Evolutionary conservation across 495 filamentous ascomycete genomes (phyloP), one percentile per base, ranked within the genome.

Genomic region (Neurospora sublineolata): DNA sequence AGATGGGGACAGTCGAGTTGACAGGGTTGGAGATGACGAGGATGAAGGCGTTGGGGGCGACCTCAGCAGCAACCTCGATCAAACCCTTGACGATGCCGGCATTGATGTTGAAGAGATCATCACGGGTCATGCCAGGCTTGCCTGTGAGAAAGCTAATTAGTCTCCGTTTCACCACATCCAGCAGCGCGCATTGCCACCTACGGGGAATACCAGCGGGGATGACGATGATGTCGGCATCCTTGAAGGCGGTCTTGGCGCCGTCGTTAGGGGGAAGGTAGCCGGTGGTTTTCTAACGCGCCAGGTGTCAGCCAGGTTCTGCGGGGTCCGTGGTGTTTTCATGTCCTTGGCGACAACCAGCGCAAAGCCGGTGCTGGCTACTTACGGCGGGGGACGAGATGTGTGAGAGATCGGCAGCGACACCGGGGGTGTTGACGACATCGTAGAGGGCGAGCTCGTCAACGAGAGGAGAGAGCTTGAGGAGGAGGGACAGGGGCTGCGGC

Each of bases 1-100:
- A 93, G 80, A 99, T 97, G 68, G 96, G 95, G 72, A 99, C 96
- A 41, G 96, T 99, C 30, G 92, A 96, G 91, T 99, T 99, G 82
- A 99, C 95, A 40, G 95, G 95, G 87, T 99, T 99, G 74, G 95
- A 98, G 83, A 99, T 99, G 85, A 99, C 89, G 68, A 98, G 88
- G 79, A 94, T 88, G 83, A 90, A 97, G 42, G 95, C 95, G 77
- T 97, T 94, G 76, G 95, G 95, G 79, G 88, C 88, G 76, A 89
- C 86, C 79, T 97, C 89, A 72, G 95, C 94, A 75, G 94, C 89
- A 38, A 92, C 89, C 80, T 93, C 89, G 77, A 92, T 89, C 69
- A 97, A 86, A 73, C 91, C 91, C 78, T 92, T 91, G 75, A 97
- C 94, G 78, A 97, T 97, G 72, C 93, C 92, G 68, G 94, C 94